These are phyloP conservation scores for Alternaria brassicae DNA, from an alignment of 2,329 filamentous ascomycete species.

Conservation along the genomic window DNA sequence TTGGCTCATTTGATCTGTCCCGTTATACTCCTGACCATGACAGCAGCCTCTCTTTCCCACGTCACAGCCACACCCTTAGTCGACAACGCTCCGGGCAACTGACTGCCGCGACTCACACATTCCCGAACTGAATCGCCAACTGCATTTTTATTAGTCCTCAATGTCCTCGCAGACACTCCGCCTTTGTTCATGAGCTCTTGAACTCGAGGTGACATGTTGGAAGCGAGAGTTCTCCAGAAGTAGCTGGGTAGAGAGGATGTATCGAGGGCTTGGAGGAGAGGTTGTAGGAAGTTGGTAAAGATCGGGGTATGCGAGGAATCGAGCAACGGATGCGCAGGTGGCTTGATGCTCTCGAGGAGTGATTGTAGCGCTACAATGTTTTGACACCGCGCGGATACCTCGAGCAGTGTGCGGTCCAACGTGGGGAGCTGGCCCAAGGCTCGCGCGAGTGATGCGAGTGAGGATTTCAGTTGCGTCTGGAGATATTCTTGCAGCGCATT, in stretches of 20 bases:
- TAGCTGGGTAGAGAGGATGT: slow-evolving; percentile 86
- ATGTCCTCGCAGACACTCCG: slow-evolving; percentile 80
- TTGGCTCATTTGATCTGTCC: slow-evolving; percentile 49
- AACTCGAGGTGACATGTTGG: slow-evolving; percentile 75
- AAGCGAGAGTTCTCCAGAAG: slow-evolving; percentile 91
- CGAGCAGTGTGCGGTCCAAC: slow-evolving; percentile 80
- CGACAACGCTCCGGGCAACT: slow-evolving; percentile 65
- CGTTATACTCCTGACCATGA: slow-evolving; percentile 89
- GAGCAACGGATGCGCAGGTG: slow-evolving; percentile 73
- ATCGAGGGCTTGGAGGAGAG: slow-evolving; percentile 79
- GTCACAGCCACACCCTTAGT: slow-evolving; percentile 56
- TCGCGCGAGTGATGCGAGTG: slow-evolving; percentile 74
- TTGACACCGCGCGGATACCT: slow-evolving; percentile 84
- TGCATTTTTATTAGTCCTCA: slow-evolving; percentile 75
- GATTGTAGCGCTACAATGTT: slow-evolving; percentile 88
- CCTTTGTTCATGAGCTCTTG: slow-evolving; percentile 85
- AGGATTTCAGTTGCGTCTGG: slow-evolving; percentile 79
- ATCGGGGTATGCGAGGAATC: slow-evolving; percentile 22
- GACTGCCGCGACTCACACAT: slow-evolving; percentile 80
- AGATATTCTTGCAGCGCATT: slow-evolving; percentile 82
- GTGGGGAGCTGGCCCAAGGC: slow-evolving; percentile 81
- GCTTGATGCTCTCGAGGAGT: slow-evolving; percentile 72
- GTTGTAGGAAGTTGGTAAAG: slow-evolving; percentile 67
- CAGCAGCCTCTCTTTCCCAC: slow-evolving; percentile 92
- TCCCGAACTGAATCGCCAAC: slow-evolving; percentile 81